phyloP scores from a whole-genome alignment of 2,329 filamentous ascomycete species.

The Fusarium clavum region DNA sequence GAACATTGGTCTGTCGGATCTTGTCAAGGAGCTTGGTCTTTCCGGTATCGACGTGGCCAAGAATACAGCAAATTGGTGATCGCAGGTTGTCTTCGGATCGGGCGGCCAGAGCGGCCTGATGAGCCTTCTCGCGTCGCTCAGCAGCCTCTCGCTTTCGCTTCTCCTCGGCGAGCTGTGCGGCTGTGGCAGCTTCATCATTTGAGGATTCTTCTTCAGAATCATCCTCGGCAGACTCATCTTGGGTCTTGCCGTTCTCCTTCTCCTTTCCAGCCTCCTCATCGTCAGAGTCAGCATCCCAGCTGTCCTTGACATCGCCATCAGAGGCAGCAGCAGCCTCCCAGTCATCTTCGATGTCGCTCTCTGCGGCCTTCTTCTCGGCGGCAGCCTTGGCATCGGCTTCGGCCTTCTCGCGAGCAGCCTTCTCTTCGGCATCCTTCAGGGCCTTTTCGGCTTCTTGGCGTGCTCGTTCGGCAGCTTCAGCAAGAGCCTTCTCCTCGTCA shows the following conservation, averaged over 20 bases:
- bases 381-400: conserved; percentile 67
- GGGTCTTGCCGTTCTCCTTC: conserved; percentile 61
- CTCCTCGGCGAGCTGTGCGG: conserved; percentile 76
- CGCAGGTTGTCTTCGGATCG: conserved; percentile 94
- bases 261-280: conserved; percentile 69
- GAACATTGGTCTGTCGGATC: conserved; percentile 97
- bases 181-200: conserved; percentile 80
- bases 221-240: conserved; percentile 51
- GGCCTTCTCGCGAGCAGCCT: conserved; percentile 68
- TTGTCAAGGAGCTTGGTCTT: conserved; percentile 99
- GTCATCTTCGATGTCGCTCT: conserved; percentile 79
- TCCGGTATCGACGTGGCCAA: conserved; percentile 99
- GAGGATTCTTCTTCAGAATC: conserved; percentile 74
- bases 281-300: conserved; percentile 90
- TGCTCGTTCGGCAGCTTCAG: conserved; percentile 81
- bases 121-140: conserved; percentile 86
- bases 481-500: conserved; percentile 82
- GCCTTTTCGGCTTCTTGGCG: conserved; percentile 74
- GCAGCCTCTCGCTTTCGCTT: conserved; percentile 89
- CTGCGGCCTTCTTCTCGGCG: conserved; percentile 64
- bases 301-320: conserved; percentile 86
- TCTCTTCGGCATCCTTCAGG: conserved; percentile 70
- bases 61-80: conserved; percentile 99
- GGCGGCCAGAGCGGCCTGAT: conserved; percentile 90
- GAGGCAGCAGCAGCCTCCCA: conserved; percentile 89